Evolutionary conservation across 2,329 filamentous ascomycete species (phyloP), one percentile per base, ranked within the genome.

Genomic region (Blastomyces parvus): DNA sequence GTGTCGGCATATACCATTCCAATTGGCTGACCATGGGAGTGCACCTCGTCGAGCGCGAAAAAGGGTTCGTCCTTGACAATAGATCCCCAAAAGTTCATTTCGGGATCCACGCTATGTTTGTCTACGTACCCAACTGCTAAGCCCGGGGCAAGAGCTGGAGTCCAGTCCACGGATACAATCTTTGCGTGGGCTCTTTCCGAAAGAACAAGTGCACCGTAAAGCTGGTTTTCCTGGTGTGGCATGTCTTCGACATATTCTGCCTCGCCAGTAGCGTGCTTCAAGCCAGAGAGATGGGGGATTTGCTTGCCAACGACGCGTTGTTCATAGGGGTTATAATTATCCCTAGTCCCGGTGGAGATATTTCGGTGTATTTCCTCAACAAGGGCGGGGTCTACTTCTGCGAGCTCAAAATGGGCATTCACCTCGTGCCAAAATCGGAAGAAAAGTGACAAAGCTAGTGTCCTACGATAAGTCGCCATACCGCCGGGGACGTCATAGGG

Each of bases 241-340:
- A 94, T 91, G 68, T 96, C 91, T 69, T 96, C 91, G 0, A 90
- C 91, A 69, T 96, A 96, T 69, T 93, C 89, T 0, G 91, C 91
- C 74, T 94, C 88, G 60, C 91, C 91, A 0, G 89, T 92, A 7
- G 86, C 88, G 74, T 96, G 91, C 77, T 95, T 93, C 74, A 96
- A 75, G 0, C 90, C 91, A 1, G 91, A 89, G 27, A 94, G 83
- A 70, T 96, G 91, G 5, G 86, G 86, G 59, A 86, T 86, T n/a
- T 88, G 83, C 71, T 91, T 90, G 56, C 91, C 91, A 0, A 95
- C 82, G 30, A 92, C 83, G 61, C 87, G 86, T 71, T 91, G 85
- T 69, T 87, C 82, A 69, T 96, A 80, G 0, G 89, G 84, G 2
- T 87, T 85, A 48, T 84, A 81, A 52, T 86, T 80, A 69, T 96